Percentiles rank a stretch among this genome's conserved stretches.
Evolutionary conservation across 2,329 filamentous ascomycete species (phyloP).

Genomic region (Curvularia verruculosa): DNA sequence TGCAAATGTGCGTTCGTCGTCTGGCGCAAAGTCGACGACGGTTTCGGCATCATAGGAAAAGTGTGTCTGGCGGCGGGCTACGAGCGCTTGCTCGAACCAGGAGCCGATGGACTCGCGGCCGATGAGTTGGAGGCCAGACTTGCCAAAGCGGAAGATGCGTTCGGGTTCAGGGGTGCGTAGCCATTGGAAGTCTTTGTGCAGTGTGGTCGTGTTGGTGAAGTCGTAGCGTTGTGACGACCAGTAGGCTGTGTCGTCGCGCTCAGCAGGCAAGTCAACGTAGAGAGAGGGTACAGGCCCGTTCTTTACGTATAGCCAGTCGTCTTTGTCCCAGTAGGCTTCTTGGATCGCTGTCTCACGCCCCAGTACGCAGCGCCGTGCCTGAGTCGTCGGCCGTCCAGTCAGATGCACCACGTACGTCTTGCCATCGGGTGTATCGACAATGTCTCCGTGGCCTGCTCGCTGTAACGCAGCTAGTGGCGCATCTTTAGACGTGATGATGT

Average conservation of each 20-base stretch:
- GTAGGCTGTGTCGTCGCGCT: conserved; percentile 39
- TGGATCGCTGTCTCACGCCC: conserved; percentile 57
- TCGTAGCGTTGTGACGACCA: conserved; percentile 55
- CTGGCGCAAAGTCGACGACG: conserved; percentile 59
- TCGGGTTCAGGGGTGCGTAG: conserved; percentile 60
- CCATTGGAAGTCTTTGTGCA: conserved; percentile 63
- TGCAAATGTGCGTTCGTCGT: conserved; percentile 66
- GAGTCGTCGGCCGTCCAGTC: conserved; percentile 42
- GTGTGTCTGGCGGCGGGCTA: conserved; percentile 62
- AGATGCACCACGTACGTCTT: conserved; percentile 46
- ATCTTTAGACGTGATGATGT: conserved; percentile 51
- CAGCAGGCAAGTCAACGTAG: conserved; percentile 38
- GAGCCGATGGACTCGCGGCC: conserved; percentile 59
- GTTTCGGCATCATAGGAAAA: conserved; percentile 68
- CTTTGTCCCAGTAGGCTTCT: conserved; percentile 63
- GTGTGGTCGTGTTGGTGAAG: conserved; percentile 52
- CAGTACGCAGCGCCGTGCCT: conserved; percentile 43
- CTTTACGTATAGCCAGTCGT: conserved; percentile 69
- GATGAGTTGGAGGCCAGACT: conserved; percentile 58
- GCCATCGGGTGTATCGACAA: conserved; percentile 44
- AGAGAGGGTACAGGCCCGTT: conserved; percentile 58
- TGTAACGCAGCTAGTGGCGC: conserved; percentile 43
- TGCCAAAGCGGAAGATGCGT: conserved; percentile 56
- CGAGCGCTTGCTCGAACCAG: conserved; percentile 58
- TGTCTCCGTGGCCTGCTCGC: conserved; percentile 47